Conservation (phyloP, 192 early-diverging fungal species). For the Blastocladiella britannica region DNA sequence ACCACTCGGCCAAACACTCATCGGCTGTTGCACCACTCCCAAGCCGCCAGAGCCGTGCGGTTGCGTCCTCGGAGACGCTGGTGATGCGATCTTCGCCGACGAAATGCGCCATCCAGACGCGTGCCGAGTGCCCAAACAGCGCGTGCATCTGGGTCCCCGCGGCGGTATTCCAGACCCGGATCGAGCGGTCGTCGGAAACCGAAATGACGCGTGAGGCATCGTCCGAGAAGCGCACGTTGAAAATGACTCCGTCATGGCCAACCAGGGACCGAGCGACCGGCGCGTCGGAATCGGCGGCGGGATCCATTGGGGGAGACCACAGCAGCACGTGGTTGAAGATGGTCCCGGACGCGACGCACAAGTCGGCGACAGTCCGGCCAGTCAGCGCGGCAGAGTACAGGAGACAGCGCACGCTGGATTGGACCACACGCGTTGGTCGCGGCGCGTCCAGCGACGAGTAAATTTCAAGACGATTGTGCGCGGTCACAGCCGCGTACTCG, state of each 20-base stretch:
- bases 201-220: constrained; percentile 35
- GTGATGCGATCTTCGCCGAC: constrained; percentile 29
- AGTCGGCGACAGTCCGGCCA: constrained; percentile 20
- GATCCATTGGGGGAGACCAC: constrained; percentile 31
- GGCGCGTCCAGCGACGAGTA: neutral
- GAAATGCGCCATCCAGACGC: constrained; percentile 59
- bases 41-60: neutral
- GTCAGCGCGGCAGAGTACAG: constrained; percentile 51
- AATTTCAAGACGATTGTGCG: neutral
- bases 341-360: constrained; percentile 51
- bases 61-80: constrained; percentile 37
- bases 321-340: constrained; percentile 64
- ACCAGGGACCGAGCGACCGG: constrained; percentile 24
- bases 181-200: constrained; percentile 65
- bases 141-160: constrained; percentile 5
- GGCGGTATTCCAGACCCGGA: constrained; percentile 47
- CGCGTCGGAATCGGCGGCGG: constrained; percentile 15
- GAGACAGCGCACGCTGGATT: neutral
- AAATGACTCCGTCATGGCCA: constrained; percentile 55
- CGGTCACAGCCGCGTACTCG: neutral
- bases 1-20: constrained; percentile 47
- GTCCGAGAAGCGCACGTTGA: constrained; percentile 43
- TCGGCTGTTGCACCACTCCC: constrained; percentile 35
- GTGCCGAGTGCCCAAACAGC: constrained; percentile 52
- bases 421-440: neutral